Base-by-base conservation (phyloP, 2,329 filamentous ascomycete genomes). In the Fusarium brachygibbosum region DNA sequence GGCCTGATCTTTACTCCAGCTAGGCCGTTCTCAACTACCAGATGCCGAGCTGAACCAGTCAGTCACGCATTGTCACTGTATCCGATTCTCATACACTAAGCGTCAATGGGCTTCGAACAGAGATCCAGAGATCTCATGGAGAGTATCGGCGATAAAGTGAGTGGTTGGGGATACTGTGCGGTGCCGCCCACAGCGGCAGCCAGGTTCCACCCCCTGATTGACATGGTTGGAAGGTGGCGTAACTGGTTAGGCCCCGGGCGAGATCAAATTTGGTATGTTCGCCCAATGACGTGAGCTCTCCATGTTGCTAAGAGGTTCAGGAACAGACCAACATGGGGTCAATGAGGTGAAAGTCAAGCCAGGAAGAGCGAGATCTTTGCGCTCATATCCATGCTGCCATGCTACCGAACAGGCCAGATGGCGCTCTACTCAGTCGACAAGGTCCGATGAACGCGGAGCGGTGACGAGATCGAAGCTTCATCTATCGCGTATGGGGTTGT, bases 221-320 rank as follows among this genome's bases (percentile, higher is more conserved):
- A 52, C 61, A 74, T 65, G 66, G 62, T 21, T 72, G 48, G 21
- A 54, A 56, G 53, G 69, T 74, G 72, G 72, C 72, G 72, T 55
- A 28, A 74, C 65, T 74, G 72, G 70, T 40, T 35, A 42, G 59
- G 45, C 38, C 13, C 34, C 10, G 35, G 51, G 32, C 37, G 32
- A 50, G 37, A 49, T 37, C 54, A 58, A 73, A 66, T 58, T 73
- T 65, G 58, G 62, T 46, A 38, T 50, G 49, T 45, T 63, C 48
- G 40, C 41, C 55, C 60, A 62, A 69, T 68, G 50, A 56, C 46
- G 59, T 53, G 45, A 46, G 53, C 67, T 51, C 50, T 52, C 42
- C 54, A 56, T 51, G 58, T 35, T 45, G 58, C 48, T 50, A n/a
- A n/a, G 17, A 50, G 34, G 23, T 23, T 53, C 67, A 64, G 62